Percentiles rank a stretch among this genome's conserved stretches.
Evolutionary conservation across 139 green algal species (phyloP).

Genomic region (Closterium sp.): DNA sequence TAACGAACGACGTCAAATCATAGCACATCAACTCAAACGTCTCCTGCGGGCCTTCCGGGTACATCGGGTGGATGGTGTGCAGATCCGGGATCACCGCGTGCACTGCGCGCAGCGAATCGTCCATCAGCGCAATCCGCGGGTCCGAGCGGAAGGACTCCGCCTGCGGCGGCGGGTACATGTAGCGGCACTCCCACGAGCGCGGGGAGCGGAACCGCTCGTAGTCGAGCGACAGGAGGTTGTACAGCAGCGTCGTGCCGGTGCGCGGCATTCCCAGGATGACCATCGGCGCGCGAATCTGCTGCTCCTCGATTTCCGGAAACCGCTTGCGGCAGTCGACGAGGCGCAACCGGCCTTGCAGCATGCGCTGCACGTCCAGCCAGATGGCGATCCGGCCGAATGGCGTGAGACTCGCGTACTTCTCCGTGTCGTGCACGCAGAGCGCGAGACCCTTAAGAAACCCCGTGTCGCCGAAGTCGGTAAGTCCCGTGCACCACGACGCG

Average conservation of each 20-base stretch:
- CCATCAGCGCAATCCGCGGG: not conserved
- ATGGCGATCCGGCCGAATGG: not conserved
- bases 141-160: not conserved
- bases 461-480: conserved; percentile 1
- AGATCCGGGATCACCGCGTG: not conserved
- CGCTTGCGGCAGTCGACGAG: not conserved
- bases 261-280: conserved; percentile 2
- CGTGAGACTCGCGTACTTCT: not conserved
- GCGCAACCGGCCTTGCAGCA: not conserved
- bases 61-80: not conserved
- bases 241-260: conserved; percentile 17
- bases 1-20: not conserved
- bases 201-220: not conserved
- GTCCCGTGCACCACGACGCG: not conserved
- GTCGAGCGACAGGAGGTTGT: conserved; percentile 1
- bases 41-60: not conserved
- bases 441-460: not conserved
- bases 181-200: conserved; percentile 2
- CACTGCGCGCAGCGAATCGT: not conserved
- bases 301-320: not conserved
- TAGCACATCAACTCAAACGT: not conserved
- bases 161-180: not conserved
- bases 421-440: not conserved
- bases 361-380: not conserved
- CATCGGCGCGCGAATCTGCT: not conserved